Percentiles rank a stretch among this genome's conserved stretches.
These are phyloP conservation scores for Pilaira anomala DNA, from an alignment of 192 early-diverging fungal species.

Conservation along the genomic window DNA sequence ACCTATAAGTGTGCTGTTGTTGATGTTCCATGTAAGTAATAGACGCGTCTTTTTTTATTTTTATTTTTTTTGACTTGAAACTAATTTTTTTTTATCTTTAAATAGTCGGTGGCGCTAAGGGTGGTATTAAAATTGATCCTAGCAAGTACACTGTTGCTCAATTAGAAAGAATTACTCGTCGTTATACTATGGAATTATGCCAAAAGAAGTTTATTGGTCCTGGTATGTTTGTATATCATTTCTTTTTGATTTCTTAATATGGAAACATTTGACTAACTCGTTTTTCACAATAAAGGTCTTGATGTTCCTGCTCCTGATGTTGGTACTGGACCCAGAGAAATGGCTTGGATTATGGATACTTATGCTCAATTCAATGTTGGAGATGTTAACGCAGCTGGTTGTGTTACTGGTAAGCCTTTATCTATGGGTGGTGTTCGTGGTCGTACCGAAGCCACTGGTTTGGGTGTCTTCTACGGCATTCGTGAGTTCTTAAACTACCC, in stretches of 20 bases:
- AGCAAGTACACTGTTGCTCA: slow-evolving; percentile 69
- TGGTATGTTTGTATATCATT: slow-evolving; percentile 28
- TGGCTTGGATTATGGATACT: slow-evolving; percentile 87
- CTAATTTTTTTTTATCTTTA: too few relatives aligned
- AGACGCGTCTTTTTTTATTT: background rate
- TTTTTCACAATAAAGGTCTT: slow-evolving; percentile 42
- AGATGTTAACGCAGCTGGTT: slow-evolving; percentile 78
- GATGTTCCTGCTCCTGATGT: slow-evolving; percentile 86
- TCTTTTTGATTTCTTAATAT: too few relatives aligned
- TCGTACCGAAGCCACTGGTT: slow-evolving; percentile 77
- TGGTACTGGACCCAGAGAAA: slow-evolving; percentile 75
- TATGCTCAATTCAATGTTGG: slow-evolving; percentile 79
- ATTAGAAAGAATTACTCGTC: slow-evolving; percentile 77
- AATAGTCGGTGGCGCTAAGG: slow-evolving; percentile 67
- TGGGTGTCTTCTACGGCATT: slow-evolving; percentile 79
- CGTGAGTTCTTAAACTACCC: slow-evolving; percentile 76
- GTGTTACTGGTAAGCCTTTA: slow-evolving; percentile 82
- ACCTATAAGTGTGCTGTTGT: slow-evolving; percentile 86
- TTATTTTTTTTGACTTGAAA: too few relatives aligned
- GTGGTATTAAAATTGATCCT: slow-evolving; percentile 79
- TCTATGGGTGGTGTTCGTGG: slow-evolving; percentile 78
- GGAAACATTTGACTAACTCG: too few relatives aligned
- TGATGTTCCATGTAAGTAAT: slow-evolving; percentile 74
- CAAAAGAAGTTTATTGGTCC: slow-evolving; percentile 87
- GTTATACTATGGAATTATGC: slow-evolving; percentile 79